Percentiles rank a stretch among this genome's conserved stretches.
phyloP scores from a whole-genome alignment of 805 yeast genomes.

The Metschnikowia arizonensis region DNA sequence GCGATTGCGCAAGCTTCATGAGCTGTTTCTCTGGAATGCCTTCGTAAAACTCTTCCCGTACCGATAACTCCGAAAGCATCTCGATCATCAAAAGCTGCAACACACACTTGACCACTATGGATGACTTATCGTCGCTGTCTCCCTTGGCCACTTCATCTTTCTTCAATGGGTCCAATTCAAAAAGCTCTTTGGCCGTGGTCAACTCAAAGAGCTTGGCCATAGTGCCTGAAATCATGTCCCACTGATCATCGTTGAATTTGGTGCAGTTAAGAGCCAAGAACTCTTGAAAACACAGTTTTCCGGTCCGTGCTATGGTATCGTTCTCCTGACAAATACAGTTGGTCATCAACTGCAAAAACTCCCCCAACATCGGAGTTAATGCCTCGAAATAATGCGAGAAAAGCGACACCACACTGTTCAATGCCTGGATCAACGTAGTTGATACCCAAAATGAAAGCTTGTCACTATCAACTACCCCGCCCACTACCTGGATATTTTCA shows the following conservation, averaged over 20 bases:
- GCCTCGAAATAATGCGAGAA: slow-evolving; percentile 79
- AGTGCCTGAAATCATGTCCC: slow-evolving; percentile 66
- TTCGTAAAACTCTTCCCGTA: slow-evolving; percentile 61
- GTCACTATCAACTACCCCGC: slow-evolving; percentile 51
- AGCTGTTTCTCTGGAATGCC: slow-evolving; percentile 65
- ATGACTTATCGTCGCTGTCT: slow-evolving; percentile 40
- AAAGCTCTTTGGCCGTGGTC: slow-evolving; percentile 84
- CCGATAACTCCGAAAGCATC: slow-evolving; percentile 74
- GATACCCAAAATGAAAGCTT: slow-evolving; percentile 94
- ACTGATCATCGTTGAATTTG: slow-evolving; percentile 62
- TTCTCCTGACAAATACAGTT: slow-evolving; percentile 95
- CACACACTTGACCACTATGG: slow-evolving; percentile 88
- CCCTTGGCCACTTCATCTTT: slow-evolving; percentile 4
- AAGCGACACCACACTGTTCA: slow-evolving; percentile 79
- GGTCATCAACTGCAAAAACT: slow-evolving; percentile 69
- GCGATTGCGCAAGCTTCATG: slow-evolving; percentile 52
- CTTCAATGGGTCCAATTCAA: slow-evolving; percentile 53
- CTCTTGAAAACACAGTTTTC: slow-evolving; percentile 81
- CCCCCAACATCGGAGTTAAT: slow-evolving; percentile 69
- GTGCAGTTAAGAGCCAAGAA: slow-evolving; percentile 70
- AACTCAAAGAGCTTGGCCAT: slow-evolving; percentile 67
- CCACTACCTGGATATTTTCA: slow-evolving; percentile 23
- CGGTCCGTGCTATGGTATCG: slow-evolving; percentile 93
- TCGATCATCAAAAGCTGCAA: slow-evolving; percentile 87
- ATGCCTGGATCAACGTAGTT: slow-evolving; percentile 92